Base-by-base conservation (phyloP, 2,329 filamentous ascomycete genomes). In the Cordyceps farinosa region DNA sequence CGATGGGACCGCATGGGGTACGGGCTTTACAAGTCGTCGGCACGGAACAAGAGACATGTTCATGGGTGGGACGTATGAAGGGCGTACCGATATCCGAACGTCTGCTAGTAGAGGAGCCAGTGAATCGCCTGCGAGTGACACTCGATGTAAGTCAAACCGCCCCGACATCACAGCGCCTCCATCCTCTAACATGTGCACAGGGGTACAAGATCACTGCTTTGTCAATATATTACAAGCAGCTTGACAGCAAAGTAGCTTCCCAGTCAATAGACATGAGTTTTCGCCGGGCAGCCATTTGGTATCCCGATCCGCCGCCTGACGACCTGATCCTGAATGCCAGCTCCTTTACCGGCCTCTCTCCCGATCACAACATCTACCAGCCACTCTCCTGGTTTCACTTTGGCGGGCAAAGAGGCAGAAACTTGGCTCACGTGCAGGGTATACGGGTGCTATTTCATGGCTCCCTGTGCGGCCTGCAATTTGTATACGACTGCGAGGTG, bases 141-240 rank as follows among this genome's bases (percentile, higher is more conserved):
- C 10, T 32, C 3, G 56, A 59, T 13, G 56, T 59, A 1, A 30
- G 56, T 32, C 1, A 30, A 58, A 5, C 9, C 7, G n/a, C 4
- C 40, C 10, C n/a, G 2, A 8, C n/a, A 5, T 9, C 1, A 10
- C 2, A 36, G 5, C 7, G 22, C 8, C 6, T 17, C 1, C 48
- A 15, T n/a, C 22, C 8, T 40, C 44, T 58, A 10, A 50, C 32
- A 48, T 7, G 2, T 30, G 1, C 32, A 32, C 17, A 59, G 56
- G 56, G n/a, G 15, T 59, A 59, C 34, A 59, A 51, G 22, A 51
- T 59, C 4, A 59, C 56, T 1, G 45, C 56, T 10, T 3, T 51
- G 3, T 5, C 34, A 15, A 29, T 57, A 34, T 2, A 32, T 1
- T 10, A 3, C 15, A 17, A 45, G 17, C 17, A 56, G 29, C 8